Conservation (phyloP, 306 rosid species). For the Ammopiptanthus mongolicus region DNA sequence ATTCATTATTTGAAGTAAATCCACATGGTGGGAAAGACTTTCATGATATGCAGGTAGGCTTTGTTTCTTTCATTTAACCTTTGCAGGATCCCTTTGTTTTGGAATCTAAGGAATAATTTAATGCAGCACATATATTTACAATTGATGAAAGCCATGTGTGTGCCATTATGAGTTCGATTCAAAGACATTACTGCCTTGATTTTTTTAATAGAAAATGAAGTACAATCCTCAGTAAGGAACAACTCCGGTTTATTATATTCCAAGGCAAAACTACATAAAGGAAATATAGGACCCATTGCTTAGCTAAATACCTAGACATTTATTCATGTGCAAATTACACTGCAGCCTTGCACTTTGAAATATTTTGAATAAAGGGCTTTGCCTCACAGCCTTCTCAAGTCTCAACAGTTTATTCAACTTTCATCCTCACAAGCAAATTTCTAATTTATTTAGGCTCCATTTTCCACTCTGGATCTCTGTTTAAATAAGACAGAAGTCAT, state of each 20-base stretch:
- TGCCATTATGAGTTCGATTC: not conserved
- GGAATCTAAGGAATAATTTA: not conserved
- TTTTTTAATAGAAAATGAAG: not conserved
- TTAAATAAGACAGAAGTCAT: not conserved
- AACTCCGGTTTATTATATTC: not conserved
- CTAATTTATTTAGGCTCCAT: not conserved
- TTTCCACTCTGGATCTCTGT: not conserved
- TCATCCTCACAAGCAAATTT: not conserved
- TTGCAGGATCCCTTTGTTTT: constrained; percentile 19
- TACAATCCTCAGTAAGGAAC: not conserved
- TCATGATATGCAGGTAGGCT: constrained; percentile 89
- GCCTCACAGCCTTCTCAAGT: not conserved
- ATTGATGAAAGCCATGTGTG: constrained; percentile 12
- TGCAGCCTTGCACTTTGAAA: constrained; percentile 2
- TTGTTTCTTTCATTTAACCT: constrained; percentile 13
- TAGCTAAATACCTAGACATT: constrained; percentile 5
- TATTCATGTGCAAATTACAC: not conserved
- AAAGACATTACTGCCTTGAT: not conserved
- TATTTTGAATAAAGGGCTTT: constrained; percentile 7
- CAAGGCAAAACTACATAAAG: not conserved
- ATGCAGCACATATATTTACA: constrained; percentile 7
- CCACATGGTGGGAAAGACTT: constrained; percentile 90
- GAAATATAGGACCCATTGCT: not conserved
- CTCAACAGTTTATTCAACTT: not conserved
- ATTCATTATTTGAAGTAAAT: constrained; percentile 84